A percentile compares a stretch with the other conserved stretches of the same genome.
phyloP scores from a whole-genome alignment of 306 rosid species.

The Erythrophleum fordii region DNA sequence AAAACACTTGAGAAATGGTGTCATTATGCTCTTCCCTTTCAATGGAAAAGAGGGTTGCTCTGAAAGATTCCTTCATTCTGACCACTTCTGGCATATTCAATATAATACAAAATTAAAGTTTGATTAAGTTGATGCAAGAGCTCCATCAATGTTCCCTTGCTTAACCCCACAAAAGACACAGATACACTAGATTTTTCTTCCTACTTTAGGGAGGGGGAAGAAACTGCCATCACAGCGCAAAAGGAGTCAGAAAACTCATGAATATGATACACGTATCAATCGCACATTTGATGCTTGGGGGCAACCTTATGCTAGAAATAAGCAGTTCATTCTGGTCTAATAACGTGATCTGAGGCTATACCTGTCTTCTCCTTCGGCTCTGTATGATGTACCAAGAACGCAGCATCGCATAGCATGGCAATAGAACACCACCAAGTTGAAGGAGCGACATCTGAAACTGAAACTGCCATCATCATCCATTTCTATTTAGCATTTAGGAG shows the following conservation, averaged over 20 bases:
- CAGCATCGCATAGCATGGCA: no score
- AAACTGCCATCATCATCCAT: no score
- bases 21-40: slow-evolving; percentile 2
- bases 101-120: neutral
- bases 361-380: slow-evolving; percentile 48
- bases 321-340: neutral
- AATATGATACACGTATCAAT: neutral
- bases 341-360: neutral
- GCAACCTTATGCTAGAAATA: neutral
- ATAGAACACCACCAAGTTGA: no score
- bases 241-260: neutral
- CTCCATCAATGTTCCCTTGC: slow-evolving; percentile 25
- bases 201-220: no score
- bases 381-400: slow-evolving; percentile 42
- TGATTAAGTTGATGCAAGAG: neutral
- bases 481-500: no score
- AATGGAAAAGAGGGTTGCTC: neutral
- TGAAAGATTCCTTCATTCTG: slow-evolving; percentile 12
- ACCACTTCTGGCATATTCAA: neutral
- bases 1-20: no score
- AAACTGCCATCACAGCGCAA: no score
- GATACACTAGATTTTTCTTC: neutral
- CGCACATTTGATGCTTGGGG: neutral
- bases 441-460: no score
- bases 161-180: slow-evolving; percentile 18